phyloP scores from a whole-genome alignment of 805 yeast species.

The Danielia reshetovae region DNA sequence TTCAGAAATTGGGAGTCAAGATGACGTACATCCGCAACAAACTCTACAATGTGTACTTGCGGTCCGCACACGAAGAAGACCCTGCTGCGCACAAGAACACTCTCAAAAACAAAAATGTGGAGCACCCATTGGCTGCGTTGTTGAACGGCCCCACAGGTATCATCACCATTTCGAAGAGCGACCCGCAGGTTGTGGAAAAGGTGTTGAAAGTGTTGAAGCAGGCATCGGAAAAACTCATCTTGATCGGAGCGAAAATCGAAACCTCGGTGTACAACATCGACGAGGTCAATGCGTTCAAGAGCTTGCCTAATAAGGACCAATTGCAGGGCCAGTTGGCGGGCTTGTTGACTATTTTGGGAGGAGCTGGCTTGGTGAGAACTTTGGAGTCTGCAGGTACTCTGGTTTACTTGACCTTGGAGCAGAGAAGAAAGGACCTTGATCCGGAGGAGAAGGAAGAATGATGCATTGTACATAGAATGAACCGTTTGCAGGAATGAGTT shows the following conservation, averaged over 20 bases:
- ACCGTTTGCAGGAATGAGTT: too few relatives aligned
- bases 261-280: constrained; percentile 48
- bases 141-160: constrained; percentile 85
- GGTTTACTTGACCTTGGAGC: constrained; percentile 71
- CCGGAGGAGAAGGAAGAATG: constrained; percentile 14
- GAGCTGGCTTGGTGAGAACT: constrained; percentile 84
- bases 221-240: constrained; percentile 67
- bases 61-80: constrained; percentile 64
- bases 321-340: constrained; percentile 83
- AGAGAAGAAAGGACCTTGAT: constrained; percentile 47
- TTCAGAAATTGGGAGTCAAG: constrained; percentile 63
- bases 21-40: constrained; percentile 65
- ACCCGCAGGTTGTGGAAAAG: constrained; percentile 64
- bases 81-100: constrained; percentile 65
- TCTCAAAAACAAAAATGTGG: constrained; percentile 35
- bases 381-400: constrained; percentile 64
- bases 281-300: constrained; percentile 61
- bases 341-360: constrained; percentile 76
- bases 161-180: constrained; percentile 60
- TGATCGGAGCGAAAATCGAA: constrained; percentile 85
- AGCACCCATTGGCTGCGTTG: constrained; percentile 68
- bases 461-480: too few relatives aligned
- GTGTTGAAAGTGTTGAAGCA: constrained; percentile 58
- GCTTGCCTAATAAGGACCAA: constrained; percentile 65
- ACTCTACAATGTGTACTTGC: constrained; percentile 70